Base-by-base conservation (phyloP, 371 early-diverging fungal genomes). In the Zancudomyces culisetae region DNA sequence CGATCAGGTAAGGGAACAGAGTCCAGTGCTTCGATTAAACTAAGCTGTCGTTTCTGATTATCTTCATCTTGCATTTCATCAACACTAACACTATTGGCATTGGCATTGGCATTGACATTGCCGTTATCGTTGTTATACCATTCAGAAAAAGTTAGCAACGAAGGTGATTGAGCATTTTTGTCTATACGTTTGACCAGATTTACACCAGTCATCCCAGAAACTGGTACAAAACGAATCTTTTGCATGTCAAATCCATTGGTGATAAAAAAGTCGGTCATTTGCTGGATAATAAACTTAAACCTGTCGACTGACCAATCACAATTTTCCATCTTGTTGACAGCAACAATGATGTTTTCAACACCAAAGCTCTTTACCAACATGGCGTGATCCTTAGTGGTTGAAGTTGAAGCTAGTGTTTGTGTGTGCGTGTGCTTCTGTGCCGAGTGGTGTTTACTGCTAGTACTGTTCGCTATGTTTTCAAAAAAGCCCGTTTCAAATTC, bases 401-500 rank as follows among this genome's bases (percentile, higher is more conserved):
- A 99, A n/a, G n/a, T n/a, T n/a, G n/a, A n/a, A n/a, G n/a, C n/a
- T n/a, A n/a, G n/a, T n/a, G n/a, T n/a, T n/a, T n/a, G n/a, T n/a
- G n/a, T n/a, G n/a, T n/a, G n/a, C n/a, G n/a, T n/a, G n/a, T n/a
- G n/a, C n/a, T n/a, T n/a, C n/a, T n/a, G n/a, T n/a, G n/a, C n/a
- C n/a, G n/a, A n/a, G n/a, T n/a, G n/a, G n/a, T n/a, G n/a, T n/a
- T n/a, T n/a, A n/a, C n/a, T n/a, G n/a, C n/a, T n/a, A n/a, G n/a
- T n/a, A n/a, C n/a, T n/a, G n/a, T n/a, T n/a, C n/a, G n/a, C n/a
- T n/a, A n/a, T n/a, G 52, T 87, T 83, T 27, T 79, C 76, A 27
- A 87, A 87, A 70, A 99, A 97, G 2, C 99, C 99, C 12, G 92
- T 75, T 60, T 98, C 99, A 71, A 99, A 98, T 53, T 85, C 97